Percentiles rank a stretch among this genome's conserved stretches.
Conservation (phyloP, 2,329 filamentous ascomycete species). For the Claviceps monticola region DNA sequence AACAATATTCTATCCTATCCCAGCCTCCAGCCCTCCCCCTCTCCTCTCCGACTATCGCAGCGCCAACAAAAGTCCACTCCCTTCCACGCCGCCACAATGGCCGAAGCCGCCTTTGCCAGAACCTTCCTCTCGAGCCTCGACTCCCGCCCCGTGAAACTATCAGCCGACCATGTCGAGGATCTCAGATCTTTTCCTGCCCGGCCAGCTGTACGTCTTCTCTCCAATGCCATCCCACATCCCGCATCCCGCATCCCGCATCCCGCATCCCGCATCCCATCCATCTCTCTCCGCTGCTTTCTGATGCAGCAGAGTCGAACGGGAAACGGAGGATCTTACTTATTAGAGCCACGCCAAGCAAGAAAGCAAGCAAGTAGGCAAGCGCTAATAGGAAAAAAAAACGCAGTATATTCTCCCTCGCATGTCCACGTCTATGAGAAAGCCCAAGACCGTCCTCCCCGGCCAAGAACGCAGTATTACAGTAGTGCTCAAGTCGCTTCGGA, state of each 20-base stretch:
- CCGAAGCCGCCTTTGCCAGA: conserved; percentile 76
- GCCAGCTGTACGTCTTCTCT: conserved; percentile 45
- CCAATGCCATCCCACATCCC: no score
- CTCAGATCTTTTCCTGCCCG: conserved; percentile 63
- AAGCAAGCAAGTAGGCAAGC: not conserved
- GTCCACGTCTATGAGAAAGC: conserved; percentile 40
- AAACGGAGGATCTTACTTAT: not conserved
- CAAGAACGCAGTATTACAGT: conserved; percentile 42
- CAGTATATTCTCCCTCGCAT: conserved; percentile 63
- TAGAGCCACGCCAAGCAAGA: not conserved
- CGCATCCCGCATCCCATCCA: no score
- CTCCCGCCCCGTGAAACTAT: conserved; percentile 63
- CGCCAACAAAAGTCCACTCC: not conserved
- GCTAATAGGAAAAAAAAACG: not conserved
- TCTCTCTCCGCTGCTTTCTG: not conserved
- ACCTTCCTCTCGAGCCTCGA: conserved; percentile 71
- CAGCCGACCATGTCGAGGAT: conserved; percentile 84
- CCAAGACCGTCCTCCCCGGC: conserved; percentile 33
- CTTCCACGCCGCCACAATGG: conserved; percentile 36
- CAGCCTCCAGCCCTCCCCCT: not conserved
- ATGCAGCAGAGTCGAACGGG: no score
- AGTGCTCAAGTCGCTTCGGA: conserved; percentile 62
- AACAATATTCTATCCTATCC: not conserved
- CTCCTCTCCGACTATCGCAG: not conserved
- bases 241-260: no score